Conservation (phyloP, 83 land plant species). For the Isoetes engelmannii region DNA sequence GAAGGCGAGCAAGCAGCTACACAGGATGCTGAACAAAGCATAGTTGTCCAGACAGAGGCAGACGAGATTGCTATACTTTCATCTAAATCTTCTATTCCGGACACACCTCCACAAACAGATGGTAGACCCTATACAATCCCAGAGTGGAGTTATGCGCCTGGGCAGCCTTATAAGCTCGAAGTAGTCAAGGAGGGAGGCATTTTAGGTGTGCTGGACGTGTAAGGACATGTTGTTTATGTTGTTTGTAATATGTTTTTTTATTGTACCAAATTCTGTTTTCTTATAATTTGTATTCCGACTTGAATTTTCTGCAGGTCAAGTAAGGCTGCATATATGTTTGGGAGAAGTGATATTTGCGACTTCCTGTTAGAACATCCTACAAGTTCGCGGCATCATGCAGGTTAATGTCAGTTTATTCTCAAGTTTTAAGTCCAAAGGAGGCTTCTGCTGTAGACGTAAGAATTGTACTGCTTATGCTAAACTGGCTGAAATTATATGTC, state of each 20-base stretch:
- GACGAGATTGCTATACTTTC: no score
- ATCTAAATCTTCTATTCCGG: no score
- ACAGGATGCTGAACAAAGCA: no score
- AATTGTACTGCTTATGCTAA: not conserved
- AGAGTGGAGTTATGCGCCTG: slow-evolving; percentile 74
- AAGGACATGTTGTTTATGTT: slow-evolving; percentile 14
- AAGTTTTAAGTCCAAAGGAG: not conserved
- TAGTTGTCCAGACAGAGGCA: no score
- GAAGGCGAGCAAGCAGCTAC: no score
- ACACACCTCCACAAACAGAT: not conserved
- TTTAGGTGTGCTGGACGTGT: slow-evolving; percentile 60
- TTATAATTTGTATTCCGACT: not conserved
- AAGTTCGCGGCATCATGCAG: slow-evolving; percentile 93
- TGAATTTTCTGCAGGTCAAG: slow-evolving; percentile 40
- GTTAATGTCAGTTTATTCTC: slow-evolving; percentile 26
- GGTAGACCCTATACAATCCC: slow-evolving; percentile 51
- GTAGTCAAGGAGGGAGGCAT: slow-evolving; percentile 74
- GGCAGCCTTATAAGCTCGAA: slow-evolving; percentile 51
- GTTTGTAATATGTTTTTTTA: not conserved
- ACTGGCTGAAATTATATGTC: slow-evolving; percentile 3
- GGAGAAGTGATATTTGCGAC: slow-evolving; percentile 81
- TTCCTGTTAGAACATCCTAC: slow-evolving; percentile 93
- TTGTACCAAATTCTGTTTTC: not conserved
- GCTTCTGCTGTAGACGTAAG: not conserved
- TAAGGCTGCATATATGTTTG: slow-evolving; percentile 97